Evolutionary conservation across 495 filamentous ascomycete species (phyloP).

Genomic region (Cercophora sp.): DNA sequence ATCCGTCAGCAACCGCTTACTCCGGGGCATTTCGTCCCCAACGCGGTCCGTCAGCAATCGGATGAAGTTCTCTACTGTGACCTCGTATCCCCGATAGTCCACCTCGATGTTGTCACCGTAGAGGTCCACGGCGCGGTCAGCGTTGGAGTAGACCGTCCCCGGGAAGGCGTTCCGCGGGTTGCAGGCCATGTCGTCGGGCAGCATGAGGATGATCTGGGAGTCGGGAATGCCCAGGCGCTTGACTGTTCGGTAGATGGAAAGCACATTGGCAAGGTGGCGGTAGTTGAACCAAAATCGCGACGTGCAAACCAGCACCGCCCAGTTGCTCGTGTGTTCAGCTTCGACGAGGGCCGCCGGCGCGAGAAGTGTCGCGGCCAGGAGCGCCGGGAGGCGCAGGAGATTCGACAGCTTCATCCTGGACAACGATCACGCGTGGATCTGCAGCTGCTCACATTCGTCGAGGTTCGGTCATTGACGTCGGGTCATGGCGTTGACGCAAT

Average conservation of each 20-base stretch:
- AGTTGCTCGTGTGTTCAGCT: slow-evolving; percentile 93
- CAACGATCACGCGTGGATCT: too few relatives aligned
- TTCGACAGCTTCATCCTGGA: slow-evolving; percentile 36
- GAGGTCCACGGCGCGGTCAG: slow-evolving; percentile 88
- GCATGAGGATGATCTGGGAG: slow-evolving; percentile 98
- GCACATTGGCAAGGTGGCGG: slow-evolving; percentile 93
- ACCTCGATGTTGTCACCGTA: slow-evolving; percentile 99
- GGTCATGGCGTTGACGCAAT: neutral
- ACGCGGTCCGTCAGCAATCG: slow-evolving; percentile 89
- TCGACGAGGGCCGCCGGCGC: slow-evolving; percentile 36
- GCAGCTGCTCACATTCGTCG: neutral
- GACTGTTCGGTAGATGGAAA: slow-evolving; percentile 96
- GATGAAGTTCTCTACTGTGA: slow-evolving; percentile 98
- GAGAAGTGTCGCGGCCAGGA: slow-evolving; percentile 43
- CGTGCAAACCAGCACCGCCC: slow-evolving; percentile 97
- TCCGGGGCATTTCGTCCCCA: slow-evolving; percentile 86
- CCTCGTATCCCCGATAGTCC: slow-evolving; percentile 96
- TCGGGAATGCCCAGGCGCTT: slow-evolving; percentile 97
- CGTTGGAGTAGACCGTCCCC: slow-evolving; percentile 97
- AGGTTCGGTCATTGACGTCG: neutral
- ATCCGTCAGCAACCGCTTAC: slow-evolving; percentile 87
- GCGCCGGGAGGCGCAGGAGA: slow-evolving; percentile 36
- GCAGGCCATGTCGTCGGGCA: slow-evolving; percentile 98
- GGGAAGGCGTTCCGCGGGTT: slow-evolving; percentile 98
- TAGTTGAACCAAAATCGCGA: slow-evolving; percentile 99